Evolutionary conservation across 2,329 filamentous ascomycete species (phyloP), one percentile per base, ranked within the genome.

Genomic region (Fusarium tanahbumbuense): DNA sequence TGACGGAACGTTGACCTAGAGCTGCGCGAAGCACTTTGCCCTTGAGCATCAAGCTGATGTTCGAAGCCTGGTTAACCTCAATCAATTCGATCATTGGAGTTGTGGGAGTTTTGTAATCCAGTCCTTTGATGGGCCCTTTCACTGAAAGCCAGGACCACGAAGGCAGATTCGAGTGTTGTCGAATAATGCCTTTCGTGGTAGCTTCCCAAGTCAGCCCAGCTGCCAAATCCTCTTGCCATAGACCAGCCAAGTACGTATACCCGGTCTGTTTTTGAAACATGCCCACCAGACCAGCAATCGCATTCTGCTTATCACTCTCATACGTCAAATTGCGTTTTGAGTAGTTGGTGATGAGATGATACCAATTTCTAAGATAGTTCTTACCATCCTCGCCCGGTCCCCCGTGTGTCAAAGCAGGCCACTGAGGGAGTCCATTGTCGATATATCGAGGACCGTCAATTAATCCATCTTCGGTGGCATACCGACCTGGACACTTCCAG

Each of bases 81-180:
- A 60, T 5, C 6, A 62, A 6, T 10, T 61, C 25, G 1, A 62
- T 61, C 56, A 62, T 41, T 1, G 59, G 15, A 5, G 2, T 11
- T 0, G 12, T 22, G 0, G 25, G 20, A 2, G 3, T 15, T 0
- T 12, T 11, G 8, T 62, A 23, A 23, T 53, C 15, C 13, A 53
- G 27, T 1, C 56, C 46, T 12, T 62, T 52, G 8, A 62, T 61
- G 2, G 37, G 30, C 0, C 60, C 60, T 41, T 18, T 54, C 1
- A 62, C 56, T 3, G 60, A 62, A 1, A 62, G 13, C 60, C 60
- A 62, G 1, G 60, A 62, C 60, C 60, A 62, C 1, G 60, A 54
- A 6, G 56, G 45, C 0, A n/a, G 22, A 4, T 27, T 23, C 5
- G 8, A 6, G 0, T 10, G 7, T 2, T 54, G 9, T 0, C 56